Base-by-base conservation (phyloP, 345 rosid species). In the Salix udensis region DNA sequence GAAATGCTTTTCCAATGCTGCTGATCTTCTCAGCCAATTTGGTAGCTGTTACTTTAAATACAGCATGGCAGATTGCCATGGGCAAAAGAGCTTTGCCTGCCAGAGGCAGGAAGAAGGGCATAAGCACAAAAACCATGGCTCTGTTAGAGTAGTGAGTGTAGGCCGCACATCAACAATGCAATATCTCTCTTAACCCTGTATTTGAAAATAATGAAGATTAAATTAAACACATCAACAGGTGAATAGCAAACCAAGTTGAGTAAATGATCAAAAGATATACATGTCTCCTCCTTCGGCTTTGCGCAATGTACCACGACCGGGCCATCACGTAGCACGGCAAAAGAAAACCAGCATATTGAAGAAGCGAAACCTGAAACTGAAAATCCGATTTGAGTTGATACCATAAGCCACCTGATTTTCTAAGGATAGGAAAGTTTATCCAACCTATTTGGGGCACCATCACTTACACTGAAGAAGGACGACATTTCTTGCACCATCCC, bases 291-390 rank as follows among this genome's bases (percentile, higher is more conserved):
- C 90, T 86, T 77, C 86, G 85, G 68, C 75, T 83, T 77, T 90
- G 94, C 61, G 80, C 73, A 68, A 78, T 53, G 84, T 90, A 90
- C 87, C 88, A 87, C 2, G 85, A 78, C 10, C 88, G 82, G 8
- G 87, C 93, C 85, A 90, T 84, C 50, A 86, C 86, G 53, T 87
- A 88, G 82, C 88, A 88, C 23, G 93, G 91, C 72, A 90, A 83
- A 72, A 90, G 87, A 79, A 88, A 84, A 18, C 88, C 88, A 69
- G 86, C 89, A 83, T 86, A 84, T 68, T 87, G 91, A 76, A 90
- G 91, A 78, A 90, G 79, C 44, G 86, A 88, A 76, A 88, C 85
- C 90, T 90, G 91, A 82, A 87, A 83, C 94, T 88, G 84, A 65
- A 21, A 12, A 18, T 61, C 39, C 48, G 6, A 71, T 14, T 39